phyloP scores from a whole-genome alignment of 345 rosid species.

The Citropsis articulata region DNA sequence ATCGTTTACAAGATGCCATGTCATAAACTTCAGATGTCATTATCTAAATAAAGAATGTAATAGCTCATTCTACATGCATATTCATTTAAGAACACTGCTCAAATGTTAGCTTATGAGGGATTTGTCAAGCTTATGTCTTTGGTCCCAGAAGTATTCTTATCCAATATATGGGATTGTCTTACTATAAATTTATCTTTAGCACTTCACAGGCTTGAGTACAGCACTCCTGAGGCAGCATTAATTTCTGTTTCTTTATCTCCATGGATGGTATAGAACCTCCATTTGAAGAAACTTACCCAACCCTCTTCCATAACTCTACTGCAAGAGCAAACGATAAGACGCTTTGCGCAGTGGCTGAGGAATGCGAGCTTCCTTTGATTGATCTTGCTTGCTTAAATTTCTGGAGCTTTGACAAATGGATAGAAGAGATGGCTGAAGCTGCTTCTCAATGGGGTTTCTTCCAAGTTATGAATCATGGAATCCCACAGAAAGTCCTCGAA shows the following conservation, averaged over 20 bases:
- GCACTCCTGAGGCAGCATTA: background rate
- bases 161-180: background rate
- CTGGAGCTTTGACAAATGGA: conserved; percentile 30
- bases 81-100: no score
- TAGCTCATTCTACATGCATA: no score
- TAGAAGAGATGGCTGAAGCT: conserved; percentile 42
- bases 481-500: conserved; percentile 37
- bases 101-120: no score
- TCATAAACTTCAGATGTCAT: no score
- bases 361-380: conserved; percentile 48
- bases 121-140: background rate
- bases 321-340: background rate
- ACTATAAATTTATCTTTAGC: background rate
- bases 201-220: conserved; percentile 1
- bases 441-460: conserved; percentile 76
- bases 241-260: background rate
- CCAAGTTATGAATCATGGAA: conserved; percentile 65
- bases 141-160: background rate
- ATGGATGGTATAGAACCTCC: conserved; percentile 35
- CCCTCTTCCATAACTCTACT: conserved; percentile 13
- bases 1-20: background rate
- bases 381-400: conserved; percentile 37
- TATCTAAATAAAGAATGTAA: no score
- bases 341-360: background rate
- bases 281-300: conserved; percentile 24